Evolutionary conservation across 805 yeast species (phyloP).

Genomic region (Suhomyces tanzawaensis): DNA sequence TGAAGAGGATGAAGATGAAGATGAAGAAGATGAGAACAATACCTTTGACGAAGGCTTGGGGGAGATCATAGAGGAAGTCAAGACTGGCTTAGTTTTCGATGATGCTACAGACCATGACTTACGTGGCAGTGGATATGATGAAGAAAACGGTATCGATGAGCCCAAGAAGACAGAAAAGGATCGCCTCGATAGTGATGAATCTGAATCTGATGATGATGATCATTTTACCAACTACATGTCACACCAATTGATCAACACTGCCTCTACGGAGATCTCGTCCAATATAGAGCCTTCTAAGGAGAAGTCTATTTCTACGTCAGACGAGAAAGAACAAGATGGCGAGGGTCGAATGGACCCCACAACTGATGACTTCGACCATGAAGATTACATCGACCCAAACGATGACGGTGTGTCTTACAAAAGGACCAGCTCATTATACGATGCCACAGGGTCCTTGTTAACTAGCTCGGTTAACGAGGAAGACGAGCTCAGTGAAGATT

Average conservation of each 20-base stretch:
- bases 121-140: slow-evolving; percentile 27
- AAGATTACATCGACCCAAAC: slow-evolving; percentile 75
- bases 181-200: slow-evolving; percentile 28
- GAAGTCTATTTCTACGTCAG: slow-evolving; percentile 43
- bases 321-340: slow-evolving; percentile 19
- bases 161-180: slow-evolving; percentile 16
- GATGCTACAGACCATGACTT: slow-evolving; percentile 29
- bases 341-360: slow-evolving; percentile 26
- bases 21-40: slow-evolving; percentile 24
- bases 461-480: slow-evolving; percentile 14
- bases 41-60: slow-evolving; percentile 38
- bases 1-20: slow-evolving; percentile 45
- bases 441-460: slow-evolving; percentile 26
- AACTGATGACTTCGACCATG: slow-evolving; percentile 40
- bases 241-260: slow-evolving; percentile 62
- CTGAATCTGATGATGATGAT: slow-evolving; percentile 46
- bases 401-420: slow-evolving; percentile 78
- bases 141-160: slow-evolving; percentile 27
- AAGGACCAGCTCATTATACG: slow-evolving; percentile 61
- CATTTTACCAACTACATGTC: slow-evolving; percentile 74
- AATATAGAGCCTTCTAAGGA: slow-evolving; percentile 44
- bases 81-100: slow-evolving; percentile 30
- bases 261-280: slow-evolving; percentile 32
- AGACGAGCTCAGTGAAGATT: slow-evolving; percentile 29
- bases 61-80: slow-evolving; percentile 37